phyloP scores from a whole-genome alignment of 2,329 filamentous ascomycete species.

The Fusarium veterinarium region DNA sequence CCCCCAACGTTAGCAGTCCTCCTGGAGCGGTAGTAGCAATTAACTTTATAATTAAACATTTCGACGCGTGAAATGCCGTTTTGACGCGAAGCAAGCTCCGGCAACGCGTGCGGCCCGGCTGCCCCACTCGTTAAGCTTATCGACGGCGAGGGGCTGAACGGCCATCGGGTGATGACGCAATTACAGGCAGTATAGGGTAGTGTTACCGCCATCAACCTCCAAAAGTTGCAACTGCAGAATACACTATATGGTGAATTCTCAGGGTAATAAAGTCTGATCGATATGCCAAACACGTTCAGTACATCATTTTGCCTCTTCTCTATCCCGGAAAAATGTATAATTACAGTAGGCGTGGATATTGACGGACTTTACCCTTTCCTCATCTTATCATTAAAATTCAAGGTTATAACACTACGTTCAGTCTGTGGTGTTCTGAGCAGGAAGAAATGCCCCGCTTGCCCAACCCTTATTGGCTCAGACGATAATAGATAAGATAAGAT shows the following conservation, averaged over 20 bases:
- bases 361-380: background rate
- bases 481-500: accelerated
- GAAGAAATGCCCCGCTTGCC: accelerated
- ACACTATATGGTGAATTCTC: accelerated
- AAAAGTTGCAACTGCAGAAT: accelerated
- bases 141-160: background rate
- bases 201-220: background rate
- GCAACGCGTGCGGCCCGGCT: background rate
- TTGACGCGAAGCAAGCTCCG: background rate
- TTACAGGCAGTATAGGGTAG: background rate
- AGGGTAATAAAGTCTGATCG: accelerated
- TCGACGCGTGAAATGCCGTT: background rate
- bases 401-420: accelerated
- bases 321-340: accelerated
- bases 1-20: constrained; percentile 12
- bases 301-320: accelerated
- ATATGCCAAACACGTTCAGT: accelerated
- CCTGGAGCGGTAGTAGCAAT: no score
- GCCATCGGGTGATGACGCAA: background rate
- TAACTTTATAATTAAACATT: background rate
- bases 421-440: accelerated
- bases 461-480: accelerated
- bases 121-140: constrained; percentile 16
- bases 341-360: background rate
- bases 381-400: accelerated